Percentiles rank a stretch among this genome's conserved stretches.
phyloP scores from a whole-genome alignment of 345 rosid genomes.

The Salix arbutifolia region DNA sequence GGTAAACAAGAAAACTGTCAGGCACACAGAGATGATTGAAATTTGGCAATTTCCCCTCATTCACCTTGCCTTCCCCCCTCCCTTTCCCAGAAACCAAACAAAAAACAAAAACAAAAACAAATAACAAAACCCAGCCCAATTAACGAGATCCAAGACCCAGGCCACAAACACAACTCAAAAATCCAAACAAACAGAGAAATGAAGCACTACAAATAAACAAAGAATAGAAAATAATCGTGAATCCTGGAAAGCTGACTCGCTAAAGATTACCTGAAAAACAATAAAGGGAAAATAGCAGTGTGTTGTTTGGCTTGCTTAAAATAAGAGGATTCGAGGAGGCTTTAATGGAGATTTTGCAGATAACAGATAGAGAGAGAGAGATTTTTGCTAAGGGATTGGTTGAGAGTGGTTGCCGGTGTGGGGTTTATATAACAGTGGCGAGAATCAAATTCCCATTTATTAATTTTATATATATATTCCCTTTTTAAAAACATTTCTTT shows the following conservation, averaged over 20 bases:
- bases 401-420: neutral
- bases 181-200: neutral
- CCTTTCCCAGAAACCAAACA: neutral
- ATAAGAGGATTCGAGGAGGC: neutral
- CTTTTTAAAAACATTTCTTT: neutral
- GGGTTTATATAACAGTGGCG: neutral
- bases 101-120: too few relatives aligned
- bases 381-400: neutral
- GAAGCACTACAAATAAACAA: neutral
- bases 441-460: neutral
- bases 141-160: neutral
- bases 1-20: too few relatives aligned
- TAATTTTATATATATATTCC: neutral
- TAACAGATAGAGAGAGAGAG: neutral
- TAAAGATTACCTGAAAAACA: neutral
- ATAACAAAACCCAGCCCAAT: neutral
- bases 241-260: neutral
- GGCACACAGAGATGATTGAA: too few relatives aligned
- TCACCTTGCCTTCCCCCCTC: neutral
- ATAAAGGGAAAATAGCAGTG: neutral
- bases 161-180: neutral
- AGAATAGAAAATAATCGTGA: neutral
- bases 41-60: neutral
- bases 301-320: neutral
- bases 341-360: neutral